Conservation (phyloP, 2,329 filamentous ascomycete genomes). For the Fusarium sp. region DNA sequence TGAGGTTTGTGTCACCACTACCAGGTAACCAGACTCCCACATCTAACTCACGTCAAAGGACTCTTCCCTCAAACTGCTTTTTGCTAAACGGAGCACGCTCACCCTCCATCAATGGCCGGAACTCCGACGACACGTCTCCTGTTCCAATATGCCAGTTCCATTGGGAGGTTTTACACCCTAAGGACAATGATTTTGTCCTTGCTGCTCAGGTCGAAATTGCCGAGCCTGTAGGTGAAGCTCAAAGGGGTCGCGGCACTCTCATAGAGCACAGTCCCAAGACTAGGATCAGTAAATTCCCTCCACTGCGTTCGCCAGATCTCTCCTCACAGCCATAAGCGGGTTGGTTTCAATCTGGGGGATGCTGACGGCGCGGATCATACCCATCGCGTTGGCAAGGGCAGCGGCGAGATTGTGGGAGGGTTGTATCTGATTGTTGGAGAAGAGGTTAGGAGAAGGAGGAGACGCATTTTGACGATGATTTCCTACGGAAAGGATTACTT, state of each 20-base stretch:
- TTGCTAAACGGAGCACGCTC: not conserved
- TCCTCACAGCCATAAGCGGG: too few species aligned
- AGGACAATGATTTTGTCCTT: constrained; percentile 9
- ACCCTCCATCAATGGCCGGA: not conserved
- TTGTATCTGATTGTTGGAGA: constrained; percentile 29
- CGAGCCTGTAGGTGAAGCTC: constrained; percentile 26
- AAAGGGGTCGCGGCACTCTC: constrained; percentile 29
- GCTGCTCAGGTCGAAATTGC: constrained; percentile 13
- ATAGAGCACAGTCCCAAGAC: constrained; percentile 22
- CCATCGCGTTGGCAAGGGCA: constrained; percentile 29
- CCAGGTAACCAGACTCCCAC: too few species aligned
- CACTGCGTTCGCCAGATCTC: constrained; percentile 37
- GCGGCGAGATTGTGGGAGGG: constrained; percentile 11
- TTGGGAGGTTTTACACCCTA: constrained; percentile 6
- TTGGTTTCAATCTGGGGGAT: constrained; percentile 16
- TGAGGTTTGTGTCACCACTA: too few species aligned
- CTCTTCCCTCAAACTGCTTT: not conserved
- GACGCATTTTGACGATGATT: constrained; percentile 1
- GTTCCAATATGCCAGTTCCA: constrained; percentile 18
- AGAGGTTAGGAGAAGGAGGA: not conserved
- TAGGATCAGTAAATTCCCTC: constrained; percentile 32
- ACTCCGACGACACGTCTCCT: constrained; percentile 31
- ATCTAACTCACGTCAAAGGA: too few species aligned
- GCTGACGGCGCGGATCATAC: constrained; percentile 42
- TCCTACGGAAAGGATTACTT: not conserved